Conservation (phyloP, 257 asterid species). For the Forsythia suspensa region DNA sequence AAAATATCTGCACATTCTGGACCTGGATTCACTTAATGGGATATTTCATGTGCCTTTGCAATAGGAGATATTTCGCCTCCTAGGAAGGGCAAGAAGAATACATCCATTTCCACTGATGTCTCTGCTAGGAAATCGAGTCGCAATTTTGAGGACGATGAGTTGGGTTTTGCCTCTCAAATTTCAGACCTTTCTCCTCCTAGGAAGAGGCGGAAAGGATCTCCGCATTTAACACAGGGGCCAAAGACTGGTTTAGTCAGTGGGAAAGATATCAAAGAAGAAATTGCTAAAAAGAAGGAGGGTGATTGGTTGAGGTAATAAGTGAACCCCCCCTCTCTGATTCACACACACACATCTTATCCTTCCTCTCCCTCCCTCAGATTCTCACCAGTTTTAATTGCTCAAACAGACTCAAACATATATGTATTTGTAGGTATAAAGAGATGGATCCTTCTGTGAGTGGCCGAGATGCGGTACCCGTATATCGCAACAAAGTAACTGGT, state of each 20-base stretch:
- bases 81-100: conserved; percentile 49
- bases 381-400: conserved; percentile 17
- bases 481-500: conserved; percentile 89
- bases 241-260: conserved; percentile 85
- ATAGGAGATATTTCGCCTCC: conserved; percentile 54
- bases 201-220: conserved; percentile 42
- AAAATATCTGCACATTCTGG: conserved; percentile 24
- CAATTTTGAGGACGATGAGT: conserved; percentile 16
- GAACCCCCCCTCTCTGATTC: neutral
- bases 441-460: conserved; percentile 87
- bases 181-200: conserved; percentile 89
- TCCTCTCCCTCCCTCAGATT: neutral
- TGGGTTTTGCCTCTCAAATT: conserved; percentile 23
- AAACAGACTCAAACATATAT: conserved; percentile 2
- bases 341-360: neutral
- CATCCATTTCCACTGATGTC: conserved; percentile 22
- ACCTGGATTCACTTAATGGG: conserved; percentile 29
- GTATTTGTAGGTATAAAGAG: conserved; percentile 55
- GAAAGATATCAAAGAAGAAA: conserved; percentile 68
- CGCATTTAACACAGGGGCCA: conserved; percentile 35
- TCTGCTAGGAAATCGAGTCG: conserved; percentile 24
- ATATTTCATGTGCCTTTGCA: conserved; percentile 40
- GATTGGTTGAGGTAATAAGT: conserved; percentile 64
- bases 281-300: conserved; percentile 55
- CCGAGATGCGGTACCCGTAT: conserved; percentile 68